A percentile compares a stretch with the other conserved stretches of the same genome.
phyloP scores from a whole-genome alignment of 2,329 filamentous ascomycete species.

The Lecanosticta acicola region DNA sequence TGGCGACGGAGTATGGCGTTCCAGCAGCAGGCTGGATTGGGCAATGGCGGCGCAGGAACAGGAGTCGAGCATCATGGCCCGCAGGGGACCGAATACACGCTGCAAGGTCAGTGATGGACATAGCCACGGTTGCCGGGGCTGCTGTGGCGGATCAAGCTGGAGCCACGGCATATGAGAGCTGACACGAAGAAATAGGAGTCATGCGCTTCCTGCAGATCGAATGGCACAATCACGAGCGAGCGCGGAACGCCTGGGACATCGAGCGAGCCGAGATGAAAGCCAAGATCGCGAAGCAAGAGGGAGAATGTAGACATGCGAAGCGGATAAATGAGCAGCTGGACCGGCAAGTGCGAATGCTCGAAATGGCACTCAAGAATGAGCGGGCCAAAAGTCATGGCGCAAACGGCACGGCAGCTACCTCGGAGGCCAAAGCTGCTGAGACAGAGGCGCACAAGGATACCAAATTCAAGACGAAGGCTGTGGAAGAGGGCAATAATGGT shows the following conservation, averaged over 20 bases:
- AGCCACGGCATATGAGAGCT: too few species aligned
- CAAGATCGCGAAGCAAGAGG: constrained; percentile 89
- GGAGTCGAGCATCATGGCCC: constrained; percentile 45
- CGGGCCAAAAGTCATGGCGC: constrained; percentile 53
- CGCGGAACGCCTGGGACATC: constrained; percentile 97
- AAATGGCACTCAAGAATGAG: constrained; percentile 81
- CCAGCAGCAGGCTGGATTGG: constrained; percentile 62
- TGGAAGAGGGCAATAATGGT: constrained; percentile 16
- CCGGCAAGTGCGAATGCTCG: constrained; percentile 84
- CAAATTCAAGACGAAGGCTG: constrained; percentile 33
- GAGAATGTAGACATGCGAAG: constrained; percentile 78
- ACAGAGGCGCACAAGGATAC: constrained; percentile 21
- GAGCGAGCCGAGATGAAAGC: constrained; percentile 99
- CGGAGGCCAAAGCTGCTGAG: constrained; percentile 15
- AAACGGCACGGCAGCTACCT: constrained; percentile 18
- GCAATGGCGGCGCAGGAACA: constrained; percentile 49
- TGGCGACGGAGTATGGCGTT: constrained; percentile 53
- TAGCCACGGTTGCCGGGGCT: too few species aligned
- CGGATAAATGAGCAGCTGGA: constrained; percentile 82
- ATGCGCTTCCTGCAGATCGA: constrained; percentile 99
- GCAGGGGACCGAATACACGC: constrained; percentile 64
- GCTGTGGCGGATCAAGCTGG: background rate
- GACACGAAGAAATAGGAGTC: constrained; percentile 57
- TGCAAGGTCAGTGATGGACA: constrained; percentile 61
- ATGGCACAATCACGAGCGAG: constrained; percentile 97